Evolutionary conservation across 2,329 filamentous ascomycete species (phyloP).

Genomic region (Cyanodermella asteris): DNA sequence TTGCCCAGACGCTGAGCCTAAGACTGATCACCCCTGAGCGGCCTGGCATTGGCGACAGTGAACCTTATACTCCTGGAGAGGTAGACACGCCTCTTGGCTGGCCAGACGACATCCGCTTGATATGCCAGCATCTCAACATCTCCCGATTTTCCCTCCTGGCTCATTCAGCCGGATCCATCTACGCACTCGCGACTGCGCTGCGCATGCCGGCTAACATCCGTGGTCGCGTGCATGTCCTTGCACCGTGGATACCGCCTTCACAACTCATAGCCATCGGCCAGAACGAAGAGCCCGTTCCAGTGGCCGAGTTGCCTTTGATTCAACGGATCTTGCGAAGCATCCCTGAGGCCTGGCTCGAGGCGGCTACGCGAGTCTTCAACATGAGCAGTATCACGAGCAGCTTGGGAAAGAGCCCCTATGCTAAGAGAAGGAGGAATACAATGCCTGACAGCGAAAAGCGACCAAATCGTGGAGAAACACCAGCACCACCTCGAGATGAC

Average conservation of each 20-base stretch:
- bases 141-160: constrained; percentile 91
- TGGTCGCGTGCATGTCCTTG: constrained; percentile 78
- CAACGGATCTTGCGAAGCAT: constrained; percentile 79
- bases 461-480: not conserved
- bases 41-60: constrained; percentile 82
- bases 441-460: not conserved
- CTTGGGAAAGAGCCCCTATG: constrained; percentile 46
- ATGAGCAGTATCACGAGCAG: constrained; percentile 67
- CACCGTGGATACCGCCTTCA: constrained; percentile 92
- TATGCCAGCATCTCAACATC: constrained; percentile 79
- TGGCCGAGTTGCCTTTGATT: constrained; percentile 70
- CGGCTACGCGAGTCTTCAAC: constrained; percentile 87
- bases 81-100: constrained; percentile 65
- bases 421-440: constrained; percentile 37
- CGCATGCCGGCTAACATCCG: constrained; percentile 92
- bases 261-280: constrained; percentile 67
- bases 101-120: constrained; percentile 84
- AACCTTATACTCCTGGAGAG: constrained; percentile 58
- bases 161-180: constrained; percentile 94
- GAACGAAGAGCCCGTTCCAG: constrained; percentile 51
- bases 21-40: constrained; percentile 84
- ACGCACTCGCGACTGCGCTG: constrained; percentile 81
- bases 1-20: constrained; percentile 70
- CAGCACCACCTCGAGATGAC: too few relatives aligned
- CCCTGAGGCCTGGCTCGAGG: constrained; percentile 75